Base-by-base conservation (phyloP, 2,329 filamentous ascomycete species). In the Podosphaera aphanis region DNA sequence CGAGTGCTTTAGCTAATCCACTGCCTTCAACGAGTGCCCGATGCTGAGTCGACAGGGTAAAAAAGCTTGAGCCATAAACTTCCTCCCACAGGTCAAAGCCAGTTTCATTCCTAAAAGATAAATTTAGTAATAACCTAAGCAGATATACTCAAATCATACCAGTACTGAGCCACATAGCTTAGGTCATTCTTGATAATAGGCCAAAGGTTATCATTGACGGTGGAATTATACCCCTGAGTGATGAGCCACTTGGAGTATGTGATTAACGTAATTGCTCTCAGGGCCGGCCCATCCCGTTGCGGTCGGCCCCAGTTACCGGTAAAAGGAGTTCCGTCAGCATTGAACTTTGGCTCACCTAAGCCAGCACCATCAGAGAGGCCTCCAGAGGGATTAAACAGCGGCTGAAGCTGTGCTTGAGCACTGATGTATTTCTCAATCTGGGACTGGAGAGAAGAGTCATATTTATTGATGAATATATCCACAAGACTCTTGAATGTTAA, bases 51-150 rank as follows among this genome's bases (percentile, higher is more conserved):
- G 74, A 72, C 27, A 76, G 63, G 1, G 83, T 90, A 61, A 88
- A 92, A 65, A 86, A 90, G 0, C 80, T 85, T 19, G 73, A 77
- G 36, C 81, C 79, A 20, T 67, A 64, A 13, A 86, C 73, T 59
- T 90, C 83, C 59, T 90, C 83, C 83, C 83, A 90, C 2, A 92
- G 68, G 59, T 92, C 83, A 55, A 75, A 90, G 0, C 67, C 68
- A 5, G 67, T 67, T 48, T 67, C 60, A 49, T 70, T 73, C 57
- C 57, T 58, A 18, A 5, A 5, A 29, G 8, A 29, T 13, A 11
- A 7, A 31, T 38, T 48, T 29, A 48, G 45, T n/a, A n/a, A 20
- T 20, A 10, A 15, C 19, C 21, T 21, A 4, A 21, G 8, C 25
- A 45, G 7, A 31, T 23, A 33, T 33, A 16, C n/a, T 7, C 40